These are phyloP conservation scores for Tetragonia tetragonoides DNA, from an alignment of 148 eudicot genomes.

Conservation along the genomic window DNA sequence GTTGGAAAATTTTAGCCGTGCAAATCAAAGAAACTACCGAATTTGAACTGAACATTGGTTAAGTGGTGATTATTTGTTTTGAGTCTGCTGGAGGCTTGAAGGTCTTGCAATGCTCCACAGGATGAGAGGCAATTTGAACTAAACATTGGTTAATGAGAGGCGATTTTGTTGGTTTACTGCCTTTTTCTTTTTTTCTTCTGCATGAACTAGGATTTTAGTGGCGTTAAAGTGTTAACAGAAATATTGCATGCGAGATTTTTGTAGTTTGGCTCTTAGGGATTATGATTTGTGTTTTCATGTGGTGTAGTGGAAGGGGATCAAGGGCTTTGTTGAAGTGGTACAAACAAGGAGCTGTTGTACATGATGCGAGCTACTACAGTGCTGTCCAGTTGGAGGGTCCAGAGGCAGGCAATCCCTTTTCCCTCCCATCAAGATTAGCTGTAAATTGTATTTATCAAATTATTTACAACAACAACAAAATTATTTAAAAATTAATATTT, in stretches of 20 bases:
- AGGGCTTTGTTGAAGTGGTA: slow-evolving; percentile 81
- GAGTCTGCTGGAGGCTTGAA: neutral
- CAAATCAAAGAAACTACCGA: neutral
- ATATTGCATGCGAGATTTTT: neutral
- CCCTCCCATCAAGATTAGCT: neutral
- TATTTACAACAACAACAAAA: too few species aligned
- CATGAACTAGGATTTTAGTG: neutral
- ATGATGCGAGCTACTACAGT: slow-evolving; percentile 77
- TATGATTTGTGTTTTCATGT: slow-evolving; percentile 21
- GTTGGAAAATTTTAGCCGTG: neutral
- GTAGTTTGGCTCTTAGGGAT: neutral
- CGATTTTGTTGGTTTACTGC: neutral
- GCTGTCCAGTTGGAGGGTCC: slow-evolving; percentile 76
- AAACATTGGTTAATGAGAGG: too few species aligned
- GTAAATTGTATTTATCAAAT: neutral
- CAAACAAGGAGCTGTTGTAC: slow-evolving; percentile 65
- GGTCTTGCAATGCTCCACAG: neutral
- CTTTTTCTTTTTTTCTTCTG: neutral
- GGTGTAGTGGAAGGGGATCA: slow-evolving; percentile 75
- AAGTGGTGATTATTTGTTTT: neutral
- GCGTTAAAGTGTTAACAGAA: neutral
- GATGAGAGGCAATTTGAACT: too few species aligned
- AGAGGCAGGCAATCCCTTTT: slow-evolving; percentile 54
- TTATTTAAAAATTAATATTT: neutral
- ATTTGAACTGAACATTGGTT: neutral